These are phyloP conservation scores for Aspergillus fumigatiaffinis DNA, from an alignment of 2,329 filamentous ascomycete genomes.

Conservation along the genomic window DNA sequence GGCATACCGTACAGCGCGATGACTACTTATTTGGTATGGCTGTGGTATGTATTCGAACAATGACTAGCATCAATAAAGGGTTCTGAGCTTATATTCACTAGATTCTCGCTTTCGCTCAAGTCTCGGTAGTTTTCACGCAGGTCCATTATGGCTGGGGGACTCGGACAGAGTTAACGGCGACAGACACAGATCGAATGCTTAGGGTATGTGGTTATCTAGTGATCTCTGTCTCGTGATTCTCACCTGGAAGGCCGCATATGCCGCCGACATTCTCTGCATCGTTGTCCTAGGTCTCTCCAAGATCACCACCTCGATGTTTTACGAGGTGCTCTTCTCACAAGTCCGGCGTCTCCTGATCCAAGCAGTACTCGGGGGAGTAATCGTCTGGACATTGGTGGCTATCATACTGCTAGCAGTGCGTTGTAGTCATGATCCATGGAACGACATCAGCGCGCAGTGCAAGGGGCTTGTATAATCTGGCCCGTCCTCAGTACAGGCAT, in stretches of 20 bases:
- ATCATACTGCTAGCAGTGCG: constrained; percentile 7
- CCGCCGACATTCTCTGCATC: constrained; percentile 12
- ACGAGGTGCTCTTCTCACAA: constrained; percentile 11
- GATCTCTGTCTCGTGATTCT: too few relatives aligned
- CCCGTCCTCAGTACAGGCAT: neutral
- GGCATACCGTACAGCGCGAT: too few relatives aligned
- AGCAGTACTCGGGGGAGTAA: neutral
- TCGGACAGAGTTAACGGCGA: too few relatives aligned
- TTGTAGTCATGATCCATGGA: constrained; percentile 10
- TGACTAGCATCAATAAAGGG: too few relatives aligned
- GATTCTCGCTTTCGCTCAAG: too few relatives aligned
- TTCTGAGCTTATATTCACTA: too few relatives aligned
- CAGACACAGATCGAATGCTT: too few relatives aligned
- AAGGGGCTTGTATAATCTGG: constrained; percentile 6
- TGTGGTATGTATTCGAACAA: too few relatives aligned
- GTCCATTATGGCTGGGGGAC: too few relatives aligned
- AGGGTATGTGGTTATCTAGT: too few relatives aligned
- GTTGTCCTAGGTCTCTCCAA: constrained; percentile 13
- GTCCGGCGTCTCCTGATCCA: constrained; percentile 4
- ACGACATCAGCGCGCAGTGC: constrained; percentile 10
- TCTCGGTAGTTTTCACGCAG: too few relatives aligned
- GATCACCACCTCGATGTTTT: constrained; percentile 14
- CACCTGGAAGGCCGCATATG: constrained; percentile 8
- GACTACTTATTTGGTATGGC: too few relatives aligned
- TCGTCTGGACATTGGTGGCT: constrained; percentile 6